Evolutionary conservation across 441 rosid genomes (phyloP).

Genomic region (Arabidopsis lyrata): DNA sequence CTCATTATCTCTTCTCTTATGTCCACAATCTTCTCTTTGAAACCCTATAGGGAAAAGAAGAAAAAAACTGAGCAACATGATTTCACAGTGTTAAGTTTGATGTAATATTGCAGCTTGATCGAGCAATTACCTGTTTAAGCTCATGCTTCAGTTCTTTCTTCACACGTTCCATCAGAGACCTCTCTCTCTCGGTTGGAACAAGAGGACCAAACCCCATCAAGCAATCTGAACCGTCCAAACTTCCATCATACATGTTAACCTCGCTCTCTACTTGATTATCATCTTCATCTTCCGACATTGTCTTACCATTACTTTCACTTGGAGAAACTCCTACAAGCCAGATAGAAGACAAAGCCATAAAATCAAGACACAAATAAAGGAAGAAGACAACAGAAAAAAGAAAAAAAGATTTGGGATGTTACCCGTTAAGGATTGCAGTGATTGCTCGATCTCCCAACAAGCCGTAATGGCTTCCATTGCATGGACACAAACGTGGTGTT

Average conservation of each 20-base stretch:
- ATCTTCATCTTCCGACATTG: slow-evolving; percentile 94
- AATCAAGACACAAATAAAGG: not conserved
- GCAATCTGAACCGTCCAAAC: slow-evolving; percentile 61
- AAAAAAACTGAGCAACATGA: not conserved
- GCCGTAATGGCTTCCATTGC: slow-evolving; percentile 82
- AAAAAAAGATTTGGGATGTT: not conserved
- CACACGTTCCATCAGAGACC: slow-evolving; percentile 96
- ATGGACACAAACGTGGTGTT: slow-evolving; percentile 73
- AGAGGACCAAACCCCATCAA: slow-evolving; percentile 95
- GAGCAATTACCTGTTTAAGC: slow-evolving; percentile 72
- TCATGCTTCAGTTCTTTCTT: slow-evolving; percentile 96
- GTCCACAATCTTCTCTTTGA: slow-evolving; percentile 93
- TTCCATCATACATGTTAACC: slow-evolving; percentile 78
- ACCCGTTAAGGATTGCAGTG: slow-evolving; percentile 68
- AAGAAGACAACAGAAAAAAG: not conserved
- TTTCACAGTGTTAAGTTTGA: not conserved
- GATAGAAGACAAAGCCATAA: not conserved
- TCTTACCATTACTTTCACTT: slow-evolving; percentile 90
- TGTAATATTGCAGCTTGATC: slow-evolving; percentile 3
- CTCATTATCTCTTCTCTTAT: slow-evolving; percentile 97
- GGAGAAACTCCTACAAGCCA: slow-evolving; percentile 76
- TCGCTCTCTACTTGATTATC: slow-evolving; percentile 93
- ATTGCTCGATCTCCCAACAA: slow-evolving; percentile 75
- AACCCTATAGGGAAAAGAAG: slow-evolving; percentile 58
- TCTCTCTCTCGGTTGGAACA: slow-evolving; percentile 88